Evolutionary conservation across 1,284 basidiomycete species (phyloP), one percentile per base, ranked within the genome.

Genomic region (Cryptococcus sp.): DNA sequence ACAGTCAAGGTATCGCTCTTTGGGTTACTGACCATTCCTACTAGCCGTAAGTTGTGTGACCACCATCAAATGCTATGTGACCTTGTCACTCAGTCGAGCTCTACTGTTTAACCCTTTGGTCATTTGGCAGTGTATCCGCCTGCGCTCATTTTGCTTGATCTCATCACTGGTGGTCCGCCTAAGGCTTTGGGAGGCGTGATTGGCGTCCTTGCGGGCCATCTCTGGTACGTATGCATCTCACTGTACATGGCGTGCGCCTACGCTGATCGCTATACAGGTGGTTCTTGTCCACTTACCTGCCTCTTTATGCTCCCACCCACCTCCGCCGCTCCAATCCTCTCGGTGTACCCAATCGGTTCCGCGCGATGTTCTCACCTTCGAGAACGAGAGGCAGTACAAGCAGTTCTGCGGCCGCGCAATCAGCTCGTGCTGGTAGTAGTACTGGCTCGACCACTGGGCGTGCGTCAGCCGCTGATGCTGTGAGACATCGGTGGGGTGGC

Each of bases 241-340:
- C 37, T 20, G n/a, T 26, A 26, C 22, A 3, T 51, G 43, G 13
- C 11, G 40, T 19, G 22, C 3, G 7, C 15, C 46, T 44, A n/a
- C 38, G 16, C 10, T 8, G 8, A 29, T 23, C 23, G 46, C 38
- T 25, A 17, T 44, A 4, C 51, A 78, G 75, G 74, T 79, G 77
- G 77, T 79, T 74, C 62, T 50, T 74, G 13, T 66, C 70, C 2
- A 64, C 61, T 1, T 79, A 72, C 54, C 72, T 79, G 3, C 77
- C 77, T 0, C 15, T 65, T 0, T 65, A 74, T 43, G 74, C 77
- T 0, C 72, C 75, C 0, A 52, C 66, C 11, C 65, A 61, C 8
- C 46, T 75, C 11, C 66, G 71, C 8, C 69, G 75, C 1, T 46
- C 54, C 1, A 78, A 79, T 55, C 74, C 73, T 1, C 59, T 78